Evolutionary conservation across 495 filamentous ascomycete species (phyloP), one percentile per base, ranked within the genome.

Genomic region (Aspergillus incahuasiensis): DNA sequence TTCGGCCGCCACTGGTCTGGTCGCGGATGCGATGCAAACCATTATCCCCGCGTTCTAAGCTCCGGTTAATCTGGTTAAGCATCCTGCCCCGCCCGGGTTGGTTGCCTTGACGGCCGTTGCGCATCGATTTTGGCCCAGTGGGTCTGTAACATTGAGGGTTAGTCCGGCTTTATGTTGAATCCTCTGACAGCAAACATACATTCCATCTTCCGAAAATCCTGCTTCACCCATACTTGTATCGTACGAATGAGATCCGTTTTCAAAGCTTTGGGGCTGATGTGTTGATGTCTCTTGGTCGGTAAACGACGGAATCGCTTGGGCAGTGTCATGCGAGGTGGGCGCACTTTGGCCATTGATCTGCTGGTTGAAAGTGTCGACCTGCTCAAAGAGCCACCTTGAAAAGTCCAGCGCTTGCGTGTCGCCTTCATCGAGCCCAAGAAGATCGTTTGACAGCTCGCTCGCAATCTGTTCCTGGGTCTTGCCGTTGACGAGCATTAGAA

Each of bases 61-160:
- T 83, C 58, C 87, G 88, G 66, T 89, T 86, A 62, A 97, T 81
- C 57, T 97, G 90, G 49, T 90, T 89, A 52, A 97, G 75, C 74
- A 97, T 84, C 35, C 91, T 83, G 62, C 87, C 89, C 52, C 67
- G 39, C 50, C 87, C 83, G 24, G 76, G 76, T 47, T 67, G 67
- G 55, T n/a, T 12, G 38, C 38, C 38, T 40, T 40, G 38, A 18
- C 71, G 75, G 25, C 79, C 80, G 66, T 88, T 89, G 56, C 94
- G 86, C 95, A 98, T 97, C 5, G 92, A 90, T 70, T 91, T 94
- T 20, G 94, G 94, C 40, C 91, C 94, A 8, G 92, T 97, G 16
- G 94, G 94, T 65, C 92, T 97, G 61, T 45, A 38, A 48, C 48
- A 55, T 30, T 57, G 42, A 20, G 46, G 30, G 55, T 66, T 59